Evolutionary conservation across 1,284 basidiomycete species (phyloP), one percentile per base, ranked within the genome.

Genomic region (Somion occarium): DNA sequence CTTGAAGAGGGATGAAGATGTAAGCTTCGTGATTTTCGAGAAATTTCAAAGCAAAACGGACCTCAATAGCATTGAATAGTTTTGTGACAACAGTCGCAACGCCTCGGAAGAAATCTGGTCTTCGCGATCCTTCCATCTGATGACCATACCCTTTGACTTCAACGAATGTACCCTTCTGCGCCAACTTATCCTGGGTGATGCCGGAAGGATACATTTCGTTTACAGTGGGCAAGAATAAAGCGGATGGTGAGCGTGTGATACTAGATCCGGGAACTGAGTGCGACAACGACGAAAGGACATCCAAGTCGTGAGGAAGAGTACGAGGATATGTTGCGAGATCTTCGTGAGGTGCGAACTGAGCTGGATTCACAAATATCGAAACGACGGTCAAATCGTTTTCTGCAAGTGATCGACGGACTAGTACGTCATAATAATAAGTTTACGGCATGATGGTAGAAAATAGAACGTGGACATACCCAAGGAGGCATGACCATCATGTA

Each of bases 291-390:
- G 59, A 55, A 26, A 86, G 74, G n/a, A 76, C 68, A 38, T 72
- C 76, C 49, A 93, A 74, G 59, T 89, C 84, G 9, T 68, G 65
- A 0, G 88, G 74, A 5, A 90, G 73, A 0, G 93, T 97, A 37
- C 93, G 85, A 0, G 96, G 96, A 68, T 99, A 99, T 2, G 85
- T 85, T 11, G 81, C 78, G 1, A 98, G 82, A 66, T 98, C 97
- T 71, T 99, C 97, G 58, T 93, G 85, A 0, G 93, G 95, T 0
- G 95, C 93, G 60, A 99, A 99, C 71, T 99, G 95, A 7, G 95
- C 91, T 0, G 97, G 97, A 66, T 99, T 98, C 53, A 98, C 94
- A 68, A 98, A 99, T 59, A 99, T 92, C 12, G 95, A 98, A 54
- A 98, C 76, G 56, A 98, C 85, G 0, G 96, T 98, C 42, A 88